phyloP scores from a whole-genome alignment of 345 rosid species.

The Brassica juncea region DNA sequence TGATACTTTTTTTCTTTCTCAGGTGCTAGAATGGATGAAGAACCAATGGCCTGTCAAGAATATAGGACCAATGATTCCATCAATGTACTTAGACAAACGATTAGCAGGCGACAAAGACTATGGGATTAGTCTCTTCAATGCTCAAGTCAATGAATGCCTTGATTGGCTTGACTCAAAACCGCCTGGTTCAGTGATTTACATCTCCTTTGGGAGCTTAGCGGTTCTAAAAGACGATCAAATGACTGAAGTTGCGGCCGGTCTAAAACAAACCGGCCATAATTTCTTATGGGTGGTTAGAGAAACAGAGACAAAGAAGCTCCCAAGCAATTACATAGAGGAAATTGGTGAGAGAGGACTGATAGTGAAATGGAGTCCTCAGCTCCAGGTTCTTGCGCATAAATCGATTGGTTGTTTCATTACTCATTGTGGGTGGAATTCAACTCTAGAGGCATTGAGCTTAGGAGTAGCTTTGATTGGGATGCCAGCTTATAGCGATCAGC shows the following conservation, averaged over 20 bases:
- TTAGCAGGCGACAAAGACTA: conserved; percentile 50
- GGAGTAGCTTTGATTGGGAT: conserved; percentile 56
- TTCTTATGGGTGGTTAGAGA: conserved; percentile 68
- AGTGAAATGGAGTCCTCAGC: conserved; percentile 56
- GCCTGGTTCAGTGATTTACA: conserved; percentile 47
- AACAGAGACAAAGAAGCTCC: conserved; percentile 51
- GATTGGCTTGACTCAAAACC: conserved; percentile 57
- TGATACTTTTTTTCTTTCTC: not conserved
- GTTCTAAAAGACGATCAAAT: conserved; percentile 49
- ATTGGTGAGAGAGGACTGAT: conserved; percentile 44
- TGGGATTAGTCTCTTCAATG: conserved; percentile 53
- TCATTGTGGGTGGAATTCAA: conserved; percentile 70
- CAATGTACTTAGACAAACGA: conserved; percentile 54
- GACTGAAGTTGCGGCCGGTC: conserved; percentile 50
- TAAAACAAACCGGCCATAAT: conserved; percentile 37
- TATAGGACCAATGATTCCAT: conserved; percentile 59
- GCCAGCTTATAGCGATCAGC: conserved; percentile 40
- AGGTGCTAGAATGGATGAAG: conserved; percentile 54
- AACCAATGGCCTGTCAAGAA: conserved; percentile 43
- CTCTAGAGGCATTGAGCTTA: conserved; percentile 56
- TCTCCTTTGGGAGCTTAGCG: conserved; percentile 57
- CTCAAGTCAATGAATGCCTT: conserved; percentile 39
- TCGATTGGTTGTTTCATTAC: conserved; percentile 56
- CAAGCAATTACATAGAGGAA: conserved; percentile 38
- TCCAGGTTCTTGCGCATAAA: conserved; percentile 52